Base-by-base conservation (phyloP, 768 basidiomycete genomes). In the Agaricus blazei region DNA sequence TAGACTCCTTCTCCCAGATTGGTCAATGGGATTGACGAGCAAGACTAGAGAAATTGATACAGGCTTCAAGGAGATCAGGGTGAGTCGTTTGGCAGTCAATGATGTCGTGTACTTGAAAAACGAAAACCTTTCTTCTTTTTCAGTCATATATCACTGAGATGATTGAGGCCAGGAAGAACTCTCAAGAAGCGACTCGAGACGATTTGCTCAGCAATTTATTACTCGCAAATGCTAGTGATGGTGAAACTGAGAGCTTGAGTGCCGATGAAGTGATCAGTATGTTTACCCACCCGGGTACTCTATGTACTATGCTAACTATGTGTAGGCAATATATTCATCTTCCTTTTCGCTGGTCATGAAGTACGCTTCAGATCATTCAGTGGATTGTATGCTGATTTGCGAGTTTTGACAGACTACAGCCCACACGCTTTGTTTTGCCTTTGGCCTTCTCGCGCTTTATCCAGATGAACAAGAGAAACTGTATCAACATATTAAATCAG, bases 281-380 rank as follows among this genome's bases (percentile, higher is more conserved):
- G 60, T 48, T 31, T 4, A 38, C 24, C 29, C 9, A 23, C 29
- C 12, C 6, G 6, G n/a, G 36, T 11, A 26, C 38, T 15, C 3
- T 45, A 37, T 19, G 7, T n/a, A 19, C 14, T 28, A 40, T 15
- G 23, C 9, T 29, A 4, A 40, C 41, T 12, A 11, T 11, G 31
- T 4, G 28, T 37, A 69, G 74, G 74, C 8, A 75, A 77, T 55
- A 68, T 74, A 29, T 77, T 70, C 38, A 72, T 77, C 15, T 76
- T 75, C 49, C 62, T 83, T n/a, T 61, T 83, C 12, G 84, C 83
- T 34, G 82, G 83, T 14, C 79, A 82, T 57, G 82, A 82, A 70
- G 78, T 79, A 36, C 7, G 60, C 37, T 12, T 12, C 34, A 9
- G n/a, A 31, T 53, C 28, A 2, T 24, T 8, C 26, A 9, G 24